Evolutionary conservation across 306 rosid species (phyloP).

Genomic region (Luffa aegyptiaca): DNA sequence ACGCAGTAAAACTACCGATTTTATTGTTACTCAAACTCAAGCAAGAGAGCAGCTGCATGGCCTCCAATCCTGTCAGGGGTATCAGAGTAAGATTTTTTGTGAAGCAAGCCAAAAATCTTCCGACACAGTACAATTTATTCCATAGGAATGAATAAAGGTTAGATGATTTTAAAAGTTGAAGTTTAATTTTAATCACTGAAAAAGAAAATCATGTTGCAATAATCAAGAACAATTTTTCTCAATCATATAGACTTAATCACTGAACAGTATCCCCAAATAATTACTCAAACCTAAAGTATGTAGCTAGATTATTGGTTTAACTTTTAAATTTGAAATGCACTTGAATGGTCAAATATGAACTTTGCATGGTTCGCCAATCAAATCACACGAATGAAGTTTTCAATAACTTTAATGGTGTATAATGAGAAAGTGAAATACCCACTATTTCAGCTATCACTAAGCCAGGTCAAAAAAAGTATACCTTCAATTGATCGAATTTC

Average conservation of each 20-base stretch:
- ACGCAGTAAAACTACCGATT: conserved; percentile 52
- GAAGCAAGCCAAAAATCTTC: background rate
- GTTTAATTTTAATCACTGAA: no score
- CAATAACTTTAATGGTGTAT: background rate
- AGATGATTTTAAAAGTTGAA: no score
- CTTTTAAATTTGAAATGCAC: background rate
- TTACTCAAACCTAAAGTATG: background rate
- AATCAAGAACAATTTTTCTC: background rate
- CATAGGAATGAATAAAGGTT: background rate
- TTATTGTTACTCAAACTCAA: conserved; percentile 73
- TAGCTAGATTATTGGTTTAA: background rate
- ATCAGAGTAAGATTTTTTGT: conserved; percentile 13
- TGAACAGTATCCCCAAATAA: background rate
- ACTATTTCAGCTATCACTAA: background rate
- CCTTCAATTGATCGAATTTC: conserved; percentile 77
- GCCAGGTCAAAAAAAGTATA: conserved; percentile 16
- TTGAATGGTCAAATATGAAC: background rate
- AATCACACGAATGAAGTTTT: background rate
- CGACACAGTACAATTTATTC: background rate
- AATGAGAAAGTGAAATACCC: background rate
- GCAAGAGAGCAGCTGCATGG: conserved; percentile 74
- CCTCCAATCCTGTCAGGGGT: conserved; percentile 66
- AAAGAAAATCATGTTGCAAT: background rate
- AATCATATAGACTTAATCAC: background rate
- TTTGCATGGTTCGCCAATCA: background rate